Evolutionary conservation across 2,329 filamentous ascomycete genomes (phyloP).

Genomic region (Venturia aucupariae): DNA sequence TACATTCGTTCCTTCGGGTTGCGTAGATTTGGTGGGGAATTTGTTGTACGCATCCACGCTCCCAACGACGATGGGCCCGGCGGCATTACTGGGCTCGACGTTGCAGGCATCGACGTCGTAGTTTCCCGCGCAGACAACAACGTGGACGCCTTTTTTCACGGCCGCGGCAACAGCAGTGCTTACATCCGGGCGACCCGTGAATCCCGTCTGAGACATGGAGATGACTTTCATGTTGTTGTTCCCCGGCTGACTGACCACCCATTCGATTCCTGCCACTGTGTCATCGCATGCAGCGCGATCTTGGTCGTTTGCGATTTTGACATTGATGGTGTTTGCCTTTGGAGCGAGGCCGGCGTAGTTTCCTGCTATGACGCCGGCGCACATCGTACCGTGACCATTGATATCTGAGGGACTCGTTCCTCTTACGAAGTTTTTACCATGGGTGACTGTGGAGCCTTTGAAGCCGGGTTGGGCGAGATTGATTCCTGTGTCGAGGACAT

Average conservation of each 20-base stretch:
- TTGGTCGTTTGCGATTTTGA: conserved; percentile 13
- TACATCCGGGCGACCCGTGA: conserved; percentile 11
- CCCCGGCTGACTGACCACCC: conserved; percentile 9
- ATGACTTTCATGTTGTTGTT: conserved; percentile 16
- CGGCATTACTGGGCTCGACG: conserved; percentile 11
- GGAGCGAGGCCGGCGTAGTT: conserved; percentile 11
- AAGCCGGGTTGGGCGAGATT: conserved; percentile 14
- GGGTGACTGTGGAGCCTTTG: conserved; percentile 1
- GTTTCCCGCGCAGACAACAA: conserved; percentile 15
- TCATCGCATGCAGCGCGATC: conserved; percentile 12
- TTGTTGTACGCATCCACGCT: conserved; percentile 9
- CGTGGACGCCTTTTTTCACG: conserved; percentile 10
- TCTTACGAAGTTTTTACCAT: conserved; percentile 13
- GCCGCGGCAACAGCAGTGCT: conserved; percentile 11
- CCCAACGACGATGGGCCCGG: conserved; percentile 10
- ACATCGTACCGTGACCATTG: conserved; percentile 15
- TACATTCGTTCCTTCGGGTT: conserved; percentile 12
- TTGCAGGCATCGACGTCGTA: conserved; percentile 11
- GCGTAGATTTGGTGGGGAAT: conserved; percentile 4
- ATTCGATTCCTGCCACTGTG: conserved; percentile 14
- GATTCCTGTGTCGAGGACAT: conserved; percentile 15
- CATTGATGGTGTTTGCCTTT: conserved; percentile 1
- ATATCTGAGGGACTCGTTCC: conserved; percentile 1
- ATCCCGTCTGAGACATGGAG: conserved; percentile 12
- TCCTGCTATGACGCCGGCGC: conserved; percentile 13